phyloP scores from a whole-genome alignment of 139 green algal species.

The Volvox africanus region DNA sequence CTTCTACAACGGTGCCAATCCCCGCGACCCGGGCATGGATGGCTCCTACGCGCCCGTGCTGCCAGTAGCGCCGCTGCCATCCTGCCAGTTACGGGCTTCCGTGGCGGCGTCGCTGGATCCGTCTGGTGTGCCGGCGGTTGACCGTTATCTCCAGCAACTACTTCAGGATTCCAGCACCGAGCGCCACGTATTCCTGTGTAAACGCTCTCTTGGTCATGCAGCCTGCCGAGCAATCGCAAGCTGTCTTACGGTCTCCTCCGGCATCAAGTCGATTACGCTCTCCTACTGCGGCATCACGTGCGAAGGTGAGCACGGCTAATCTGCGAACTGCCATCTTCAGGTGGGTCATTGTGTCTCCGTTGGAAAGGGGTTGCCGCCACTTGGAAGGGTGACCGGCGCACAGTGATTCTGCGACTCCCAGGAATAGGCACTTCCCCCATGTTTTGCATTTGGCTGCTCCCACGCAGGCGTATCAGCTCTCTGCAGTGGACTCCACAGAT shows the following conservation, averaged over 20 bases:
- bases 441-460: no score
- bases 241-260: background rate
- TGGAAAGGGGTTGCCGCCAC: no score
- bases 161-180: slow-evolving; percentile 5
- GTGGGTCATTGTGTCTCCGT: no score
- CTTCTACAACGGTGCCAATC: background rate
- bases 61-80: background rate
- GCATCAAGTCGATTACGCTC: slow-evolving; percentile 17
- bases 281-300: slow-evolving; percentile 34
- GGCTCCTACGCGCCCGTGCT: background rate
- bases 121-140: background rate
- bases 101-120: background rate
- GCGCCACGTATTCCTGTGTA: slow-evolving; percentile 42
- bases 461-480: slow-evolving; percentile 17
- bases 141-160: slow-evolving; percentile 43
- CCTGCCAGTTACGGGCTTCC: background rate
- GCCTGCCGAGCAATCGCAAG: slow-evolving; percentile 17
- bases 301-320: background rate
- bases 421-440: no score
- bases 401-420: no score
- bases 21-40: background rate
- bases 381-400: no score
- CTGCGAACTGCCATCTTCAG: no score
- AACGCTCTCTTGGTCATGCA: background rate
- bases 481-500: slow-evolving; percentile 8